A percentile compares a stretch with the other conserved stretches of the same genome.
phyloP scores from a whole-genome alignment of 305 asterid genomes.

The Fraxinus platypoda region DNA sequence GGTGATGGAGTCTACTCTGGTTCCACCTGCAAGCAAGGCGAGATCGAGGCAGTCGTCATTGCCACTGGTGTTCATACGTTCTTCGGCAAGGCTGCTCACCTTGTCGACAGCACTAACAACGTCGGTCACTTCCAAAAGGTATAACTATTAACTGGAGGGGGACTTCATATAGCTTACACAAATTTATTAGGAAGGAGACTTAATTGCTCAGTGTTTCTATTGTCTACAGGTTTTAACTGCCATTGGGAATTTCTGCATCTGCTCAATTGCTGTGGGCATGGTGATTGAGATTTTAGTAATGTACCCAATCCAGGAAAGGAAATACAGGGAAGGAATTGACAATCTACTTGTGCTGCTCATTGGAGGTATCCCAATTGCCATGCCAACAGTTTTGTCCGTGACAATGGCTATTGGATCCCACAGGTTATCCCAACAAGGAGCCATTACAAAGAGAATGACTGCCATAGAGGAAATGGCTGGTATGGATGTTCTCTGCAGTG shows the following conservation, averaged over 20 bases:
- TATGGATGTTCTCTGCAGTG: slow-evolving; percentile 74
- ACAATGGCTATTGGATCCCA: slow-evolving; percentile 79
- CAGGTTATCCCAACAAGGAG: slow-evolving; percentile 61
- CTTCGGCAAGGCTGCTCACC: slow-evolving; percentile 85
- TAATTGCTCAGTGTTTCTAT: background rate
- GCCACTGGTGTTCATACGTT: slow-evolving; percentile 71
- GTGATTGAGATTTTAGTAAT: slow-evolving; percentile 53
- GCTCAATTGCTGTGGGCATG: slow-evolving; percentile 61
- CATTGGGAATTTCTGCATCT: slow-evolving; percentile 69
- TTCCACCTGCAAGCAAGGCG: slow-evolving; percentile 78
- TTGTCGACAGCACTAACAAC: slow-evolving; percentile 66
- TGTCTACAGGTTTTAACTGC: slow-evolving; percentile 47
- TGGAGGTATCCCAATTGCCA: slow-evolving; percentile 76
- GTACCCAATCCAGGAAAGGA: slow-evolving; percentile 59
- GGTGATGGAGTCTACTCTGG: slow-evolving; percentile 62
- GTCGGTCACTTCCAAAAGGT: slow-evolving; percentile 75
- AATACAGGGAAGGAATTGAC: slow-evolving; percentile 64
- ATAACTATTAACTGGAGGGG: background rate
- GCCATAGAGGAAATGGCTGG: slow-evolving; percentile 84
- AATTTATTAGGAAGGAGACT: background rate
- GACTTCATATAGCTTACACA: background rate
- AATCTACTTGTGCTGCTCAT: slow-evolving; percentile 60
- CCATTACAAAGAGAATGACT: slow-evolving; percentile 75
- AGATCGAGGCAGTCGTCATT: slow-evolving; percentile 63
- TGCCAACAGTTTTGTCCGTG: slow-evolving; percentile 72